phyloP scores from a whole-genome alignment of 371 early-diverging fungal genomes.

The Synchytrium microbalum region DNA sequence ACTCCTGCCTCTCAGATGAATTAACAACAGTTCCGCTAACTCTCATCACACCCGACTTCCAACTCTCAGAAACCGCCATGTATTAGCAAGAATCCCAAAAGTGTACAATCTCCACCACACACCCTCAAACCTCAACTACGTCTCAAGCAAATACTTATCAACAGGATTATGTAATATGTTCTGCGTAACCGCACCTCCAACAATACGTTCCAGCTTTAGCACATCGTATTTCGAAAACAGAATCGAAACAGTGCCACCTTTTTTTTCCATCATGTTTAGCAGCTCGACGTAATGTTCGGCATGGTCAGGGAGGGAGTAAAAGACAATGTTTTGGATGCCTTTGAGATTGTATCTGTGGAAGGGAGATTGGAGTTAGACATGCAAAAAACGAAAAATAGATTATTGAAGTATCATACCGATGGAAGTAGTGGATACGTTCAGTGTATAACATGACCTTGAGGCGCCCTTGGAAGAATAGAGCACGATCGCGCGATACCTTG shows the following conservation, averaged over 20 bases:
- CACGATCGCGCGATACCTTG: constrained; percentile 69
- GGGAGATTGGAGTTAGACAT: neutral
- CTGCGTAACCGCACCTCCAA: constrained; percentile 45
- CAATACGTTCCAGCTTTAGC: constrained; percentile 79
- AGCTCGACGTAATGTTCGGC: constrained; percentile 85
- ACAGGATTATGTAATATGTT: neutral
- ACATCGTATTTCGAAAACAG: constrained; percentile 79
- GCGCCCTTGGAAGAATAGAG: constrained; percentile 73
- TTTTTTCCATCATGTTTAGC: constrained; percentile 47
- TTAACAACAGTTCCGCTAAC: too few relatives aligned
- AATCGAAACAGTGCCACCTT: constrained; percentile 9
- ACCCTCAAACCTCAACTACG: too few relatives aligned
- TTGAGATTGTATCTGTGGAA: constrained; percentile 63
- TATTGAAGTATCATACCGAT: constrained; percentile 39
- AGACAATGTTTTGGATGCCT: constrained; percentile 77
- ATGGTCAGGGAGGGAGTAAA: constrained; percentile 83
- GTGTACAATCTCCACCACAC: too few relatives aligned
- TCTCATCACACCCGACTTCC: too few relatives aligned
- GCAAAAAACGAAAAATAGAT: neutral
- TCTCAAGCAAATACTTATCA: neutral
- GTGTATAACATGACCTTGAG: constrained; percentile 71
- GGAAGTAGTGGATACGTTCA: constrained; percentile 92
- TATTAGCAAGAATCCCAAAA: too few relatives aligned
- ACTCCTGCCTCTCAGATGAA: too few relatives aligned
- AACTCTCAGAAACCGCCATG: too few relatives aligned